phyloP scores from a whole-genome alignment of 108 stramenopile genomes.

The Skeletonema marinoi region DNA sequence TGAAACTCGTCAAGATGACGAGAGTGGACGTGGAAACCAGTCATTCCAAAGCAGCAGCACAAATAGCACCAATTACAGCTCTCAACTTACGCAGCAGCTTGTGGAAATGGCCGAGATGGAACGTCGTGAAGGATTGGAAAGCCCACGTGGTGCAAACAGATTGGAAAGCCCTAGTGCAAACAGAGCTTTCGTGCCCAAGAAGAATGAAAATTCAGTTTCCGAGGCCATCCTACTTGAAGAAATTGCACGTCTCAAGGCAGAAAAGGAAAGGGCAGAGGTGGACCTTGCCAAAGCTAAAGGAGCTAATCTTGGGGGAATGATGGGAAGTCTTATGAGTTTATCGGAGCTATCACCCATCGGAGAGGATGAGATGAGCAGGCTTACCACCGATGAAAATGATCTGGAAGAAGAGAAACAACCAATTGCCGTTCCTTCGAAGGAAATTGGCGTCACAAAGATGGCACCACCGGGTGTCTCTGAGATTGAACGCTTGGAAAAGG shows the following conservation, averaged over 20 bases:
- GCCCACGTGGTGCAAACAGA: not conserved
- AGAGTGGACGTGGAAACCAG: not conserved
- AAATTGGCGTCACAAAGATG: too few species aligned
- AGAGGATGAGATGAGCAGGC: not conserved
- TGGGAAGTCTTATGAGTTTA: not conserved
- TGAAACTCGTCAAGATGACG: not conserved
- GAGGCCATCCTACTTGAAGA: slow-evolving; percentile 5
- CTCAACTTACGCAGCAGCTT: slow-evolving; percentile 9
- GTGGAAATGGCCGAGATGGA: not conserved
- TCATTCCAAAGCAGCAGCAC: slow-evolving; percentile 7
- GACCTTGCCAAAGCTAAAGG: not conserved
- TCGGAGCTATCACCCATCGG: not conserved
- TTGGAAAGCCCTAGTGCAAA: not conserved
- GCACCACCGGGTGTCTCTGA: too few species aligned
- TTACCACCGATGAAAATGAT: not conserved
- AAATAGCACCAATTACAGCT: not conserved
- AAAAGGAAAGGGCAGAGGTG: slow-evolving; percentile 9
- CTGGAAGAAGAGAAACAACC: not conserved
- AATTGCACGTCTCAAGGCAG: slow-evolving; percentile 3
- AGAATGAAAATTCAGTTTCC: not conserved
- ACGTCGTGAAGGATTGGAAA: not conserved
- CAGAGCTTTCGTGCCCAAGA: not conserved
- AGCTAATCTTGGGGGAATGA: not conserved
- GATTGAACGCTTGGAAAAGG: too few species aligned
- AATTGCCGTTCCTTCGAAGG: too few species aligned